Base-by-base conservation (phyloP, 139 green algal species). In the Coelastrella sp. region DNA sequence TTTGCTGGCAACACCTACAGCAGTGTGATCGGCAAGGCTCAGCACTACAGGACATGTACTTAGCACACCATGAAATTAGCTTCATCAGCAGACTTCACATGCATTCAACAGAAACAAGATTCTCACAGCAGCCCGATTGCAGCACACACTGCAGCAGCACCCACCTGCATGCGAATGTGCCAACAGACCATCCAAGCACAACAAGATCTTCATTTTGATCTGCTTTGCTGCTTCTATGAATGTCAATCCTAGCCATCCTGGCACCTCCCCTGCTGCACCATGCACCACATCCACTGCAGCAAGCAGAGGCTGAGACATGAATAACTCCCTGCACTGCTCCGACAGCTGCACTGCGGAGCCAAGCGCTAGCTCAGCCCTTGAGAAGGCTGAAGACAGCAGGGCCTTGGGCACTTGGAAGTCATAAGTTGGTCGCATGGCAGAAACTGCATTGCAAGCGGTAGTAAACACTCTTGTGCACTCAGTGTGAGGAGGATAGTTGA, bases 101-200 rank as follows among this genome's bases (percentile, higher is more conserved):
- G 4, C n/a, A 13, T 41, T 11, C 62, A 71, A 30, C 27, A 41
- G 8, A 21, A 41, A 41, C 62, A 71, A 4, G 1, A 8, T 19
- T 21, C 21, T 9, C 25, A 8, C 62, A 71, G 15, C 1, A 50
- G 23, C 15, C 34, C 11, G 23, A 27, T 11, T 51, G 66, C 69
- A 19, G 23, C 40, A 21, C 15, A 27, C 9, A 53, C n/a, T 37
- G 40, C 13, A 5, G 3, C 5, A 19, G 27, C n/a, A 4, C 75
- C 35, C 53, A 82, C 75, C 75, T 69, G 75, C 53, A 34, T 62
- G 43, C 23, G 43, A 19, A 27, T 67, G 43, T 30, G 75, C 51
- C 75, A 82, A 38, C 75, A 82, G 19, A 23, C 53, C 75, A 53
- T 27, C 37, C 35, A 82, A 25, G 53, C 53, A 38, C 35, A 82